Base-by-base conservation (phyloP, 192 early-diverging fungal genomes). In the Backusella liffmaniae region DNA sequence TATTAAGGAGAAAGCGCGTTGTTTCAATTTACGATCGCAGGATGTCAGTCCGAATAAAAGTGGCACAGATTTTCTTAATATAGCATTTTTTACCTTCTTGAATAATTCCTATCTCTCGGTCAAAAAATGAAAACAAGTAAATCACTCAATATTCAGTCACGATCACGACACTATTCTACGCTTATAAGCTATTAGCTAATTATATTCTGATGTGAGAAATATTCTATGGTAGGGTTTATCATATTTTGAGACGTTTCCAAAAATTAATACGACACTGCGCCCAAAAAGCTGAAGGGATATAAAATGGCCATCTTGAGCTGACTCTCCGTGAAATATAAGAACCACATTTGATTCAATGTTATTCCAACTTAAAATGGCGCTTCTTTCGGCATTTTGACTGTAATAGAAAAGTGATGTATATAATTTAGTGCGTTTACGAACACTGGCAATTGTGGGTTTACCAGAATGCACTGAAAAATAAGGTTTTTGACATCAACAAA, bases 71-170 rank as follows among this genome's bases (percentile, higher is more conserved):
- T 15, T 23, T 62, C 56, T 62, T 62, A 62, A 62, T 29, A 29
- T 62, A 29, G 56, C 56, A 62, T 12, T 62, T 62, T 62, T 62
- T 62, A 62, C 56, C 56, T 29, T 62, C 23, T 62, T 62, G 56
- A 62, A 29, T 9, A 62, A 62, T 26, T 62, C 56, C 56, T 62
- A 62, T 62, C 56, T 26, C 56, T 62, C 56, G 56, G 56, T 62
- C 56, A 62, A 62, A 62, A 62, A 62, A 62, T 29, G 12, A 62
- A 59, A 13, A 26, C 6, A 59, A 23, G 6, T 23, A 59, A n/a
- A n/a, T 2, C 23, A 12, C 23, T 13, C n/a, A 23, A 29, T 29
- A 62, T 26, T 62, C 7, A 39, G 21, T 74, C 56, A 62, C 56
- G 29, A 62, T 62, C 56, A 29, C 56, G 56, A 23, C 21, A 62